Percentiles rank a stretch among this genome's conserved stretches.
phyloP scores from a whole-genome alignment of 2,329 filamentous ascomycete genomes.

The Corynespora cassiicola region DNA sequence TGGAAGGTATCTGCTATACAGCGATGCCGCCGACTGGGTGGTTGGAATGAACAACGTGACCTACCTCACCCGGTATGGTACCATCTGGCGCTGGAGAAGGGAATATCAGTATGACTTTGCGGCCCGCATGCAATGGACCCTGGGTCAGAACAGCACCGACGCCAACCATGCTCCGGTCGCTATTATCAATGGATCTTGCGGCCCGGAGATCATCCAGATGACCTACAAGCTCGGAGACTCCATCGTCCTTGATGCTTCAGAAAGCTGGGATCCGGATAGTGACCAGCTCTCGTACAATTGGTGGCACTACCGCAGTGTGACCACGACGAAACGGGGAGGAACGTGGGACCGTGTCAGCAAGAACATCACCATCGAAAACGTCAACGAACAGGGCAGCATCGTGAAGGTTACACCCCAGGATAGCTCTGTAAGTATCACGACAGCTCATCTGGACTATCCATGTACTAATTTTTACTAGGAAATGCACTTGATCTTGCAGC shows the following conservation, averaged over 20 bases:
- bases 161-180: slow-evolving; percentile 22
- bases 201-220: slow-evolving; percentile 7
- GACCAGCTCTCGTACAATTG: slow-evolving; percentile 20
- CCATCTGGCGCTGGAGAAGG: slow-evolving; percentile 52
- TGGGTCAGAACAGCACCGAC: slow-evolving; percentile 16
- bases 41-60: slow-evolving; percentile 39
- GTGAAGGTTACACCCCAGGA: slow-evolving; percentile 8
- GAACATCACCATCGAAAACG: slow-evolving; percentile 5
- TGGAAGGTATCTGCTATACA: slow-evolving; percentile 26
- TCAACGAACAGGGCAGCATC: slow-evolving; percentile 3
- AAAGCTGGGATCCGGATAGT: slow-evolving; percentile 23
- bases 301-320: slow-evolving; percentile 21
- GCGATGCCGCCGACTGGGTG: slow-evolving; percentile 43
- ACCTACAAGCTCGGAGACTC: slow-evolving; percentile 10
- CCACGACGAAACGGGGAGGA: neutral
- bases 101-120: slow-evolving; percentile 53
- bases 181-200: slow-evolving; percentile 18
- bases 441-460: neutral
- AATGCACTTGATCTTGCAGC: slow-evolving; percentile 14
- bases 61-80: slow-evolving; percentile 36
- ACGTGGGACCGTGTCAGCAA: neutral
- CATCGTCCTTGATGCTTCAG: slow-evolving; percentile 15
- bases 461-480: slow-evolving; percentile 6
- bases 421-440: slow-evolving; percentile 14
- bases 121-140: slow-evolving; percentile 49